Percentiles rank a stretch among this genome's conserved stretches.
Conservation (phyloP, 2,329 filamentous ascomycete genomes). For the Pseudogymnoascus sp. region DNA sequence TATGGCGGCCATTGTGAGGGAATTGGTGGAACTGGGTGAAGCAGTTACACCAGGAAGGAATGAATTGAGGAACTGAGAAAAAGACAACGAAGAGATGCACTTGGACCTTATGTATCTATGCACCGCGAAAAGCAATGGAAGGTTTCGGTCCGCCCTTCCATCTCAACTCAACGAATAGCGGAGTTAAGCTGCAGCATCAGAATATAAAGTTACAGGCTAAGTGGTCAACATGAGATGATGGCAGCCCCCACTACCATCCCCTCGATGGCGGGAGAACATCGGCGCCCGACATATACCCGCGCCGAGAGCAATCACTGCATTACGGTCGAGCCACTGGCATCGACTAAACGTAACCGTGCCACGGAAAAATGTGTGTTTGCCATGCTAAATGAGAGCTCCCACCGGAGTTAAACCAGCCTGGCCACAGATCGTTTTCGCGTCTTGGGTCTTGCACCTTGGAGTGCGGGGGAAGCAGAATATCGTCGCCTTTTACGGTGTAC, state of each 20-base stretch:
- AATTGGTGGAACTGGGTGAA: neutral
- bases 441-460: neutral
- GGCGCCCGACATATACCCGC: neutral
- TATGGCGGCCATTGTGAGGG: slow-evolving; percentile 40
- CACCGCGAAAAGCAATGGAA: neutral
- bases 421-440: neutral
- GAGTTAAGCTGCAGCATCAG: neutral
- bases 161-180: neutral
- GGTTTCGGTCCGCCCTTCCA: slow-evolving; percentile 1
- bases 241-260: neutral
- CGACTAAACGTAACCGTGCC: neutral
- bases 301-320: neutral
- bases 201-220: slow-evolving; percentile 6
- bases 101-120: neutral
- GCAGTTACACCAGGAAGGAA: neutral
- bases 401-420: neutral
- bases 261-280: neutral
- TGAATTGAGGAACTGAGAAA: neutral
- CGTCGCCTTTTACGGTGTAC: neutral
- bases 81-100: neutral
- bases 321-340: neutral
- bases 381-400: neutral
- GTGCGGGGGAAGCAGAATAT: neutral
- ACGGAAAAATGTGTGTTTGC: neutral
- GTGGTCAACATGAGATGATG: neutral